These are phyloP conservation scores for Aspergillus saccharolyticus DNA, from an alignment of 495 filamentous ascomycete species.

Conservation along the genomic window DNA sequence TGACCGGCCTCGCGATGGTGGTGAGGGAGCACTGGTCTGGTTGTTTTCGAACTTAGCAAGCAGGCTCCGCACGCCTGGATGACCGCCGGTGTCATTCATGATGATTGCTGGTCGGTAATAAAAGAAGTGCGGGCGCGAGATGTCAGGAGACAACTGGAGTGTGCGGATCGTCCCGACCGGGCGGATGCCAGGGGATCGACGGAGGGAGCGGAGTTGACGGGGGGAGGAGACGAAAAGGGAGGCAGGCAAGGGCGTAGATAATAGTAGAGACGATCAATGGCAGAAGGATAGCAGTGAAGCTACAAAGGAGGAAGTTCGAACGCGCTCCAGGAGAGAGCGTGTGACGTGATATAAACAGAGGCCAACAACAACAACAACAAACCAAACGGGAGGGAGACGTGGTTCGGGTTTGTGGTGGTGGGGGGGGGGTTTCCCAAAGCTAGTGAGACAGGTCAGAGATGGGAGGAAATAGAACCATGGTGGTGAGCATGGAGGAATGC, in stretches of 20 bases:
- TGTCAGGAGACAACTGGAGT: constrained; percentile 1
- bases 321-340: constrained; percentile 8
- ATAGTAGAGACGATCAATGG: neutral
- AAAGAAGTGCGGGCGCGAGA: neutral
- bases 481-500: constrained; percentile 7
- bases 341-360: constrained; percentile 23
- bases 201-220: neutral
- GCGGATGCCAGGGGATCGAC: constrained; percentile 2
- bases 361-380: constrained; percentile 2
- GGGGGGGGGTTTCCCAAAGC: constrained; percentile 9
- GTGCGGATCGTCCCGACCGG: neutral
- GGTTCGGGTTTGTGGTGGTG: neutral
- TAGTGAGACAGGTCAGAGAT: constrained; percentile 6
- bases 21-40: constrained; percentile 46
- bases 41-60: constrained; percentile 84
- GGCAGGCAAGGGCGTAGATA: neutral
- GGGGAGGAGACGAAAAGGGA: neutral
- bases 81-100: constrained; percentile 48
- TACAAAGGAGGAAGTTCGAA: neutral
- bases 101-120: constrained; percentile 4
- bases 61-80: constrained; percentile 63
- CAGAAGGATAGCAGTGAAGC: neutral
- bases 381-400: neutral
- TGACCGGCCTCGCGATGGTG: constrained; percentile 70
- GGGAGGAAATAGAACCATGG: constrained; percentile 3